These are phyloP conservation scores for Podosphaera fusca DNA, from an alignment of 2,329 filamentous ascomycete genomes.

Conservation along the genomic window DNA sequence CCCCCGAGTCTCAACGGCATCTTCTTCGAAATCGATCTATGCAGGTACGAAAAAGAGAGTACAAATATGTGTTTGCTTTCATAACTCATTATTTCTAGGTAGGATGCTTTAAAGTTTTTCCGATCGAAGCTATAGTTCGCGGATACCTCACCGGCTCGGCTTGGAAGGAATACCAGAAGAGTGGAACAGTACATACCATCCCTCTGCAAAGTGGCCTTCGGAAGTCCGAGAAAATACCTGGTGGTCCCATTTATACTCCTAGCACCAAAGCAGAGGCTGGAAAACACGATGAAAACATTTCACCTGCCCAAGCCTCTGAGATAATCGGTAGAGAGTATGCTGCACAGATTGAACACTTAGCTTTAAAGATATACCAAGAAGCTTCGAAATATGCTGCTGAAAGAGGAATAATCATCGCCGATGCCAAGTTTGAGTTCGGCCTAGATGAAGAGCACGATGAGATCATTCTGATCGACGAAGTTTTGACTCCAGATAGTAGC, in stretches of 20 bases:
- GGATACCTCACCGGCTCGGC: slow-evolving; percentile 54
- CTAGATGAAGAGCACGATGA: slow-evolving; percentile 33
- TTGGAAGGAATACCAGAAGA: slow-evolving; percentile 43
- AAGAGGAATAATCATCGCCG: slow-evolving; percentile 46
- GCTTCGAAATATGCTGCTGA: slow-evolving; percentile 29
- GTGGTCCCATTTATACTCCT: slow-evolving; percentile 41
- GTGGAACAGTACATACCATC: slow-evolving; percentile 42
- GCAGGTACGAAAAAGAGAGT: slow-evolving; percentile 23
- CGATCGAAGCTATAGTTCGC: slow-evolving; percentile 48
- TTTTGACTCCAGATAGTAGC: slow-evolving; percentile 58
- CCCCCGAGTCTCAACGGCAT: slow-evolving; percentile 21
- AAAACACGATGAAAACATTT: slow-evolving; percentile 47
- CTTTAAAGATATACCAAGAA: slow-evolving; percentile 33
- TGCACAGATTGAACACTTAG: slow-evolving; percentile 31
- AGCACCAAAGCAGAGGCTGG: slow-evolving; percentile 45
- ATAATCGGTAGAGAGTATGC: slow-evolving; percentile 33
- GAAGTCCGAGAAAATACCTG: slow-evolving; percentile 37
- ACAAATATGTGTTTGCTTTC: no score
- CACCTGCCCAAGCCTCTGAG: slow-evolving; percentile 26
- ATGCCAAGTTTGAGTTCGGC: slow-evolving; percentile 57
- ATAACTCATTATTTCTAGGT: no score
- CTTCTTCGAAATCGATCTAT: slow-evolving; percentile 33
- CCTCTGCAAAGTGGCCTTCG: slow-evolving; percentile 30
- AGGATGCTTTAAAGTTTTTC: slow-evolving; percentile 36
- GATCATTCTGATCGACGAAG: slow-evolving; percentile 48